Evolutionary conservation across 331 rosid species (phyloP), one percentile per base, ranked within the genome.

Genomic region (Acacia pycnantha): DNA sequence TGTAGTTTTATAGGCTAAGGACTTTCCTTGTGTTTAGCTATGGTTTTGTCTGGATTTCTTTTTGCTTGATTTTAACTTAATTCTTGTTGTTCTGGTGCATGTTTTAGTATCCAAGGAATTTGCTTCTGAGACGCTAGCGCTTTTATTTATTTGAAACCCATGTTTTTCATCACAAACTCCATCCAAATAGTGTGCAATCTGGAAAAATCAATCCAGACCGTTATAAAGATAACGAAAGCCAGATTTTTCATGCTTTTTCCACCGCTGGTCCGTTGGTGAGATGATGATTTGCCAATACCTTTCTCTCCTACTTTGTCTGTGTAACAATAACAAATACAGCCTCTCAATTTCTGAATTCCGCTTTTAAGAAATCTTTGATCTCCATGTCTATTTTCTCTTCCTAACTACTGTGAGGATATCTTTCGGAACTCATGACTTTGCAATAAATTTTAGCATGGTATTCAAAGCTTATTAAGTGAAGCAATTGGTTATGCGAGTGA

Each of bases 241-340:
- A 54, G 79, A 61, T 61, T 61, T 0, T 61, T 61, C 68, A 61
- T 61, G 35, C 1, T 0, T 59, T 26, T 61, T 24, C 1, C 5
- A 26, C 46, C 12, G 2, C 12, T 44, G 48, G 48, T 44, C 40
- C 7, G 11, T 59, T 61, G 19, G 41, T 64, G 4, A 35, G 4
- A 14, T 64, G 70, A 18, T 18, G 24, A 31, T 22, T 37, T 24
- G 4, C 65, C 35, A 6, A 2, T 62, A 12, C 50, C 9, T 74
- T 29, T 54, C 79, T 74, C 78, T 53, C 21, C 68, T 56, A 37
- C 79, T 54, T 54, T 22, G 31, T 27, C 13, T 53, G 53, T 70
- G 11, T 11, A 41, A 56, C 50, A 6, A 37, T 56, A 9, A 22
- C 54, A 14, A 6, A 46, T 33, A 53, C 21, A 33, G 24, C 54